Evolutionary conservation across 768 basidiomycete species (phyloP).

Genomic region (Pilatotrama ljubarskyi): DNA sequence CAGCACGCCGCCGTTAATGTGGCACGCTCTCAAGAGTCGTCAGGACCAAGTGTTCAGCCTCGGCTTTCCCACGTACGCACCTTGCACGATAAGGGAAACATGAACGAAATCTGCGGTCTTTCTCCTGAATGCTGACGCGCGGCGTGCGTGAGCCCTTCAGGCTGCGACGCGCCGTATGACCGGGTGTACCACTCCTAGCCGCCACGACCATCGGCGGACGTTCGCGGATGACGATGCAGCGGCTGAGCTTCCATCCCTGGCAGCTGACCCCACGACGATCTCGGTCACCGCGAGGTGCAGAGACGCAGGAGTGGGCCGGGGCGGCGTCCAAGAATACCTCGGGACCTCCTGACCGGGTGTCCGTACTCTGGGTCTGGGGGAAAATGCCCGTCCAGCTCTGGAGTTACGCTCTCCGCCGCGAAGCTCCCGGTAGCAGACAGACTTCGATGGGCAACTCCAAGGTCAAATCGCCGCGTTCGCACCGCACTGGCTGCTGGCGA

Average conservation of each 20-base stretch:
- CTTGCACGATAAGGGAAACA: background rate
- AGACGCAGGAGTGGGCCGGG: background rate
- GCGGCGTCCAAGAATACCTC: slow-evolving; percentile 8
- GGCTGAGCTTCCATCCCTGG: background rate
- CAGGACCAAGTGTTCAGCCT: background rate
- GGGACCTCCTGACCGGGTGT: slow-evolving; percentile 11
- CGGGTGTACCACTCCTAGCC: background rate
- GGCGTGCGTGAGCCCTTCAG: background rate
- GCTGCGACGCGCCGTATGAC: background rate
- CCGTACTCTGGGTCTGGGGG: background rate
- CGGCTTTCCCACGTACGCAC: background rate
- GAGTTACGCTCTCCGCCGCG: background rate
- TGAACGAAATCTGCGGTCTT: background rate
- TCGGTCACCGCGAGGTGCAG: background rate
- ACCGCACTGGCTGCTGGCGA: background rate
- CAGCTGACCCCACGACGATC: slow-evolving; percentile 18
- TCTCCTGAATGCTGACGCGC: background rate
- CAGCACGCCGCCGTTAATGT: background rate
- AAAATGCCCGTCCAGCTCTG: background rate
- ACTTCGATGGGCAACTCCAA: background rate
- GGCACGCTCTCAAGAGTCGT: background rate
- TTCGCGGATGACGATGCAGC: background rate
- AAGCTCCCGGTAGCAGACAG: background rate
- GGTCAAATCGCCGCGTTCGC: slow-evolving; percentile 13
- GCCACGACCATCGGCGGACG: slow-evolving; percentile 1